phyloP scores from a whole-genome alignment of 345 rosid species.

The Crucihimalaya himalaica region DNA sequence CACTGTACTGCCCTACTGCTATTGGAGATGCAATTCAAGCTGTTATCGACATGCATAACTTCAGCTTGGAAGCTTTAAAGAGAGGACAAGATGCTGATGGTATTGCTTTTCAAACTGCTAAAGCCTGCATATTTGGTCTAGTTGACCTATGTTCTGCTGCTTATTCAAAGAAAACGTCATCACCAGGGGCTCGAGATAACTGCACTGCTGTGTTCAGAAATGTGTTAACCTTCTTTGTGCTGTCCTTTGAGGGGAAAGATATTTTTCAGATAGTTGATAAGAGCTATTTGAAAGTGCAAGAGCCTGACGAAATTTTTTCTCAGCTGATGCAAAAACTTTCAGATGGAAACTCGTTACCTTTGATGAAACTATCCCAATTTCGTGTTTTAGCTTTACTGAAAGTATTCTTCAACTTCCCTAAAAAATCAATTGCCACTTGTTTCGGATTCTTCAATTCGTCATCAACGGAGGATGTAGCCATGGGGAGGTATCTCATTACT shows the following conservation, averaged over 20 bases:
- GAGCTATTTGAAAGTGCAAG: slow-evolving; percentile 55
- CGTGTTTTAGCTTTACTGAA: slow-evolving; percentile 58
- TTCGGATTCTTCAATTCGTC: slow-evolving; percentile 68
- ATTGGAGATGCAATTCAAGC: slow-evolving; percentile 73
- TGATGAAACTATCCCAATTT: slow-evolving; percentile 62
- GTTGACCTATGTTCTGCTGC: slow-evolving; percentile 75
- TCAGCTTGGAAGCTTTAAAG: slow-evolving; percentile 51
- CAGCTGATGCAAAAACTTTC: slow-evolving; percentile 66
- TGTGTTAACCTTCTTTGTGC: slow-evolving; percentile 66
- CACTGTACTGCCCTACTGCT: slow-evolving; percentile 74
- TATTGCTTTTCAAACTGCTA: slow-evolving; percentile 76
- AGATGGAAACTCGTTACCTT: slow-evolving; percentile 53
- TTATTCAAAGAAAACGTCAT: slow-evolving; percentile 56
- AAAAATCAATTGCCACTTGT: slow-evolving; percentile 66
- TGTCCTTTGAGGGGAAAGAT: slow-evolving; percentile 55
- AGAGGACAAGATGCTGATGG: slow-evolving; percentile 73
- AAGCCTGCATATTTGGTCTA: slow-evolving; percentile 81
- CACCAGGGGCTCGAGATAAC: slow-evolving; percentile 59
- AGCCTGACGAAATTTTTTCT: slow-evolving; percentile 49
- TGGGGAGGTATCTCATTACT: slow-evolving; percentile 62
- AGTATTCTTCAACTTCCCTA: slow-evolving; percentile 69
- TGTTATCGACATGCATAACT: slow-evolving; percentile 62
- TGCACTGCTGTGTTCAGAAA: slow-evolving; percentile 68
- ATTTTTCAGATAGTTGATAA: slow-evolving; percentile 61
- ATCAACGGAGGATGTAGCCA: slow-evolving; percentile 54